Evolutionary conservation across 2,329 filamentous ascomycete genomes (phyloP), one percentile per base, ranked within the genome.

Genomic region (Dothideomycetes sp.): DNA sequence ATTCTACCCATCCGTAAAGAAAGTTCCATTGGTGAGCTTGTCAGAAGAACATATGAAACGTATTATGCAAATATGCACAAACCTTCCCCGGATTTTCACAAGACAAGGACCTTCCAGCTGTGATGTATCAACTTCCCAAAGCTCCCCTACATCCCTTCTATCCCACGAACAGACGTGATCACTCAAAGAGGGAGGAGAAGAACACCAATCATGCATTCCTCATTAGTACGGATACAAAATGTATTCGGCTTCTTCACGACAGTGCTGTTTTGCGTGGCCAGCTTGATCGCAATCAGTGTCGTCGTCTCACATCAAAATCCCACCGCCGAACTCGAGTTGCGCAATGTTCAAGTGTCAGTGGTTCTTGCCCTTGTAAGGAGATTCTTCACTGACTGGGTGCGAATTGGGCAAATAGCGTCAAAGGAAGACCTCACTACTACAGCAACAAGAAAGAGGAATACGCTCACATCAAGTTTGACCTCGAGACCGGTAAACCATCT

Each of bases 181-280:
- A n/a, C n/a, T n/a, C n/a, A n/a, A n/a, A n/a, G n/a, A n/a, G n/a
- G n/a, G n/a, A n/a, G n/a, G n/a, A n/a, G n/a, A n/a, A n/a, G n/a
- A n/a, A n/a, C n/a, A n/a, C n/a, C n/a, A n/a, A n/a, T n/a, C n/a
- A 96, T 98, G 91, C 82, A 95, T 65, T 93, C 85, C 58, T 76
- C 82, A 33, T 65, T 94, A 34, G 86, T 84, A 48, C 84, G 91
- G 52, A 64, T 82, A 51, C 91, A 98, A 65, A 89, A 86, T 67
- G 81, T 87, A 61, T 98, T 98, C 62, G 87, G 91, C 63, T 95
- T 94, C 77, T 95, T 96, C 72, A 96, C 91, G 13, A 93, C 87
- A 18, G 87, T 95, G 49, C 82, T 83, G 43, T 91, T 94, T 58
- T 76, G 76, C 44, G 74, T 95, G 41, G 88, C 79, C 38, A 76